Base-by-base conservation (phyloP, 2,329 filamentous ascomycete genomes). In the Fusarium secorum region DNA sequence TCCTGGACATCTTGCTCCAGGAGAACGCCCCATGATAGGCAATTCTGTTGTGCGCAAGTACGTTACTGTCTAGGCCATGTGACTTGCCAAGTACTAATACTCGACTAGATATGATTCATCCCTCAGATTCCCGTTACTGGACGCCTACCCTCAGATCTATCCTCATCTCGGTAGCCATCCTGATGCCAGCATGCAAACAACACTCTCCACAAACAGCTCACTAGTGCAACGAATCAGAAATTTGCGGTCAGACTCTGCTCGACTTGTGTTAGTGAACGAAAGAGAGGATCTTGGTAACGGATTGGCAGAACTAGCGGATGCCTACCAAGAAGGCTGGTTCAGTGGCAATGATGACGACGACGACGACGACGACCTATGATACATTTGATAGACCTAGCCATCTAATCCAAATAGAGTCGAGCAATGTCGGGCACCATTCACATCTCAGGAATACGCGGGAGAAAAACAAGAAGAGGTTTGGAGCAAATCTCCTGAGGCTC, bases 301-400 rank as follows among this genome's bases (percentile, higher is more conserved):
- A 17, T 84, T 99, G 41, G 90, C 92, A 28, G 91, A 93, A 65
- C 90, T 98, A 75, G 91, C 92, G 3, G 95, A 97, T 76, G 93
- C 93, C 65, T 98, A 98, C 79, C 90, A 93, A 73, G 93, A 96
- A 67, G 94, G 94, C 3, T 97, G 93, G 93, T 90, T 89, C 17
- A 94, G 91, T 75, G 93, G 90, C 28, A 91, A 89, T 63, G 92
- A 93, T 73, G 86, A 89, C 13, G 90, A 89, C 24, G 90, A 89
- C 13, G 90, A 89, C 24, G 90, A 93, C 63, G 91, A 93, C 54
- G 84, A 87, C 33, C 51, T 79, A n/a, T 77, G 70, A 46, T 22
- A 78, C 13, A 42, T 14, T 22, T 28, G 14, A 15, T 18, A 24
- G 35, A 26, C 42, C 5, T 6, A 53, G 15, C 15, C 28, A 18